Evolutionary conservation across 192 early-diverging fungal species (phyloP).

Genomic region (Chytriomyces sp.): DNA sequence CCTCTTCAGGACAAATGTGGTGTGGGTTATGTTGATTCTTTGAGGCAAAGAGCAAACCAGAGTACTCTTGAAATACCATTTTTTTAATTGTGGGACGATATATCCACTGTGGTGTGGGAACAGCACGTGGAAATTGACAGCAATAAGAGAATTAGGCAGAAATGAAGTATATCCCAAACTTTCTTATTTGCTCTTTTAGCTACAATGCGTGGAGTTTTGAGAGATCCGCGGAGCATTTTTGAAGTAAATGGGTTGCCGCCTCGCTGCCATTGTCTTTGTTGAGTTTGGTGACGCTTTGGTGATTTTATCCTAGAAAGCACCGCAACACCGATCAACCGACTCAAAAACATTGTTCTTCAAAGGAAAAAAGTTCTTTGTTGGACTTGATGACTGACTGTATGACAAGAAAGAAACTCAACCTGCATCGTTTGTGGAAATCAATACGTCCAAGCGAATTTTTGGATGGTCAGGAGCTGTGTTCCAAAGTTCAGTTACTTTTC

Average conservation of each 20-base stretch:
- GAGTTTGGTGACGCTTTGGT: constrained; percentile 33
- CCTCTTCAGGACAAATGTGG: too few species aligned
- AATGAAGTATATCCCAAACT: too few species aligned
- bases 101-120: too few species aligned
- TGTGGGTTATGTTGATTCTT: too few species aligned
- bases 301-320: constrained; percentile 38
- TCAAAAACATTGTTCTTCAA: constrained; percentile 1
- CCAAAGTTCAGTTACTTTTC: constrained; percentile 36
- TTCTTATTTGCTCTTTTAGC: too few species aligned
- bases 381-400: too few species aligned
- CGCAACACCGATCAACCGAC: constrained; percentile 20
- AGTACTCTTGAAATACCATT: too few species aligned
- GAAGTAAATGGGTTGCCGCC: constrained; percentile 22
- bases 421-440: constrained; percentile 18
- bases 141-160: too few species aligned
- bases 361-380: too few species aligned
- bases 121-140: too few species aligned
- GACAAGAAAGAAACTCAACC: constrained; percentile 34
- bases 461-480: constrained; percentile 46
- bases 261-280: not conserved
- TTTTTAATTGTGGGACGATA: too few species aligned
- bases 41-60: too few species aligned
- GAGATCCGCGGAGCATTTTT: constrained; percentile 44
- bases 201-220: constrained; percentile 42
- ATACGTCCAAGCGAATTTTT: constrained; percentile 29